Conservation (phyloP, 345 rosid species). For the Aethionema arabicum region DNA sequence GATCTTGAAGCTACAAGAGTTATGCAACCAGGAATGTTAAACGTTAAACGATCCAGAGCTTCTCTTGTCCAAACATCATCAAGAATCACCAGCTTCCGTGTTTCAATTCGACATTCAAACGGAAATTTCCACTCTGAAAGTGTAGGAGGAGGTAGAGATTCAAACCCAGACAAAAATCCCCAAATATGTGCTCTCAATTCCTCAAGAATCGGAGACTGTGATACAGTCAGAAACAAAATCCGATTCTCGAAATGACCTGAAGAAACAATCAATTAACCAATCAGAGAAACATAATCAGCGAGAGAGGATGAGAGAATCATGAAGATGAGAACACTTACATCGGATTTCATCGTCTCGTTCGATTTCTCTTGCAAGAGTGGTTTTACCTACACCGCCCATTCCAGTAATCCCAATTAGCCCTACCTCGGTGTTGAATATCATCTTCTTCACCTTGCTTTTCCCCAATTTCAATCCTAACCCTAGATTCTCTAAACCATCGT, state of each 20-base stretch:
- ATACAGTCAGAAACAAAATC: slow-evolving; percentile 72
- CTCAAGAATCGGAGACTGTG: slow-evolving; percentile 76
- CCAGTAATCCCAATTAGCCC: slow-evolving; percentile 65
- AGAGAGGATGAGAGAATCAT: not conserved
- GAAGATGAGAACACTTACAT: slow-evolving; percentile 43
- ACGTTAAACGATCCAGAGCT: slow-evolving; percentile 62
- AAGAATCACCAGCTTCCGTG: slow-evolving; percentile 53
- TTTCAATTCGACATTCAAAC: slow-evolving; percentile 31
- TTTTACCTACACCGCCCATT: slow-evolving; percentile 89
- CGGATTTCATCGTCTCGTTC: slow-evolving; percentile 57
- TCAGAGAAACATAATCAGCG: not conserved
- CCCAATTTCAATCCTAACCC: slow-evolving; percentile 61
- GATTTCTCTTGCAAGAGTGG: slow-evolving; percentile 75
- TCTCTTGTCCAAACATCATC: slow-evolving; percentile 82
- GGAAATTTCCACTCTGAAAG: slow-evolving; percentile 43
- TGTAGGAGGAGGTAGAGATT: slow-evolving; percentile 32
- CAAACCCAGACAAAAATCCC: slow-evolving; percentile 44
- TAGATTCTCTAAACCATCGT: slow-evolving; percentile 33
- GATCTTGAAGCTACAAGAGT: slow-evolving; percentile 79
- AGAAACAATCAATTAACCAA: not conserved
- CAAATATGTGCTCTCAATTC: slow-evolving; percentile 45
- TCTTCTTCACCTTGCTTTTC: slow-evolving; percentile 69
- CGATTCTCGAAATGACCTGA: slow-evolving; percentile 55
- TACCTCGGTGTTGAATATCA: slow-evolving; percentile 48
- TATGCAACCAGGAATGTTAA: slow-evolving; percentile 50